Evolutionary conservation across 306 rosid genomes (phyloP).

Genomic region (Benincasa hispida): DNA sequence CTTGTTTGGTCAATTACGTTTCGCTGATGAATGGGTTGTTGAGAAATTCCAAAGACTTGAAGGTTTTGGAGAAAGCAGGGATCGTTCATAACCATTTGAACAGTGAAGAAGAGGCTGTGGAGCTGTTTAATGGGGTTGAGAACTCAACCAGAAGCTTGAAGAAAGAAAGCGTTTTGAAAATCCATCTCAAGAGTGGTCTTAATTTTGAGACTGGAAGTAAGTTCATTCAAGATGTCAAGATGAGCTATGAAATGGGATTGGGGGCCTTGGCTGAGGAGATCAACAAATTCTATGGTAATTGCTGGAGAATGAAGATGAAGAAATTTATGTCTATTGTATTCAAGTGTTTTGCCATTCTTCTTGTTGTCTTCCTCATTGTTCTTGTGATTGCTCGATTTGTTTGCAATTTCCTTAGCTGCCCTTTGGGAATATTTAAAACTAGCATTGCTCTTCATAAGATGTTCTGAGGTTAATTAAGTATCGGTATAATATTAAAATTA

Average conservation of each 20-base stretch:
- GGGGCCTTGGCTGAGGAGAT: neutral
- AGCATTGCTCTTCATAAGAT: neutral
- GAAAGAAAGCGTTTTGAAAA: neutral
- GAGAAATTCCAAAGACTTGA: neutral
- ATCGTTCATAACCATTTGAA: neutral
- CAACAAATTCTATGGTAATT: neutral
- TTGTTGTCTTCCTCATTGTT: neutral
- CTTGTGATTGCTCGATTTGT: neutral
- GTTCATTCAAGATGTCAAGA: neutral
- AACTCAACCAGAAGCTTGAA: neutral
- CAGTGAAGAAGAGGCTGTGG: neutral
- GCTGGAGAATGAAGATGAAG: slow-evolving; percentile 8
- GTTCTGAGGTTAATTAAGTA: neutral
- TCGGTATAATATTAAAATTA: too few species aligned
- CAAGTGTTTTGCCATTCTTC: neutral
- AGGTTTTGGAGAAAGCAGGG: neutral
- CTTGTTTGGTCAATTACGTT: neutral
- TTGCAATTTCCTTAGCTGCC: neutral
- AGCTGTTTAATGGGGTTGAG: neutral
- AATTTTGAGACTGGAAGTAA: neutral
- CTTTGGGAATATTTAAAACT: neutral
- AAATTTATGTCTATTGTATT: neutral
- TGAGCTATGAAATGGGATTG: neutral
- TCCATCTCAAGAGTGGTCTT: neutral
- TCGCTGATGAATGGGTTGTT: slow-evolving; percentile 1